Evolutionary conservation across 2,329 filamentous ascomycete species (phyloP), one percentile per base, ranked within the genome.

Genomic region (Beauveria varroae): DNA sequence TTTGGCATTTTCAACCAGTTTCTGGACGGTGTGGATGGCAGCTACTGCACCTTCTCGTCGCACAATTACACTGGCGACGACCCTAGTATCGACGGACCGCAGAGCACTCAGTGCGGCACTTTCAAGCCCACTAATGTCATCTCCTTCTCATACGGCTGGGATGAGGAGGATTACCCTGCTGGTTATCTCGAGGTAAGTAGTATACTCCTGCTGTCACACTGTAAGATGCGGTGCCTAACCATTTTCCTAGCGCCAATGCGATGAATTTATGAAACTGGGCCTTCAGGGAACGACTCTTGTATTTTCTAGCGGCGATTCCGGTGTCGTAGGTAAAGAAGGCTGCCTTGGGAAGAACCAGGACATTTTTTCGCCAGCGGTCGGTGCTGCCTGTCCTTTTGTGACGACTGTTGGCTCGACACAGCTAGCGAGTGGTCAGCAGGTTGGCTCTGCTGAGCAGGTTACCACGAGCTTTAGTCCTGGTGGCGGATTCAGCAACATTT

Each of bases 1-100:
- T 28, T 40, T 14, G 76, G 51, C 69, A 77, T 68, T 28, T 57
- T 63, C 28, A 79, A 79, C 67, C 79, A 77, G 37, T 80, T 82
- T 67, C 74, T 79, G 49, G 79, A 82, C 61, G 80, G 79, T 43
- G 73, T 83, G 40, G 80, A 82, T 64, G 80, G 79, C 5, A 77
- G 74, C 53, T 84, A 83, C 70, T 83, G 82, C 72, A 76, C 74
- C 6, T 79, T n/a, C 4, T 43, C 41, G n/a, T 22, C 79, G 78
- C 1, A 81, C 14, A 28, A 73, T 60, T n/a, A 14, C 16, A n/a
- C 18, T 20, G 81, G 81, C 16, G 75, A 83, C 64, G 70, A 64
- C 71, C 74, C 3, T 68, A 72, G 70, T 14, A 64, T 18, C 76
- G 73, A 12, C 80, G 81, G 10, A 83, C 82, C 70, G 76, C 78